Percentiles rank a stretch among this genome's conserved stretches.
Evolutionary conservation across 2,329 filamentous ascomycete genomes (phyloP).

Genomic region (Knufia petricola): DNA sequence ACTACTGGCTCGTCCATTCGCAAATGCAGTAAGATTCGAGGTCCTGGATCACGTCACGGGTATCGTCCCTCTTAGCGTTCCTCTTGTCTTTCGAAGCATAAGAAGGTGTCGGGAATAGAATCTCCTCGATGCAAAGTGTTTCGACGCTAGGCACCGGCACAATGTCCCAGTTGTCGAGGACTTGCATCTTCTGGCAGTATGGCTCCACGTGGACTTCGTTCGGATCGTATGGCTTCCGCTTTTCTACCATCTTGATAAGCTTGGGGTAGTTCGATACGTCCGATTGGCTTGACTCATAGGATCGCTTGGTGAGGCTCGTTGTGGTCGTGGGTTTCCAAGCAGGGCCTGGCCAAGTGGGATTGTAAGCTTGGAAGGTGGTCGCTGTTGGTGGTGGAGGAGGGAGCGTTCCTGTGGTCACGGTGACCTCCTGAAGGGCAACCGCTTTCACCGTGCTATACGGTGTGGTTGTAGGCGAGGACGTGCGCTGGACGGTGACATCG

Average conservation of each 20-base stretch:
- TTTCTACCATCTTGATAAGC: conserved; percentile 57
- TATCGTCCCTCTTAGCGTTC: background rate
- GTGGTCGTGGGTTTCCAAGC: conserved; percentile 14
- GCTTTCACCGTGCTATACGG: conserved; percentile 3
- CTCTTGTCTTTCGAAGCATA: background rate
- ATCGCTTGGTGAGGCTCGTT: conserved; percentile 14
- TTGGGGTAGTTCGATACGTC: conserved; percentile 35
- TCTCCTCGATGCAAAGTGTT: conserved; percentile 20
- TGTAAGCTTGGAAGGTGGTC: conserved; percentile 12
- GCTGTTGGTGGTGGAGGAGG: conserved; percentile 6
- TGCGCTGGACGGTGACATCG: conserved; percentile 1
- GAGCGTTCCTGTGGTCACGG: conserved; percentile 1
- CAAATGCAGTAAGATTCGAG: conserved; percentile 22
- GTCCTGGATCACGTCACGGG: conserved; percentile 3
- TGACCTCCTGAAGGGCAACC: background rate
- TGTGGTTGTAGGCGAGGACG: conserved; percentile 12
- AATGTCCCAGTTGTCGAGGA: conserved; percentile 44
- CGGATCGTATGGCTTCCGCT: conserved; percentile 38
- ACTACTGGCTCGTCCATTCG: conserved; percentile 18
- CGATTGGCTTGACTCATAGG: conserved; percentile 16
- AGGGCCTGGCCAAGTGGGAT: conserved; percentile 15
- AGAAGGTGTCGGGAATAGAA: conserved; percentile 9
- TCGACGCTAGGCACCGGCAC: conserved; percentile 25
- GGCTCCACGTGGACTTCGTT: conserved; percentile 29
- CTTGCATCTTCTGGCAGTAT: conserved; percentile 57